Conservation (phyloP, 1,284 basidiomycete species). For the Bondarzewia mesenterica region DNA sequence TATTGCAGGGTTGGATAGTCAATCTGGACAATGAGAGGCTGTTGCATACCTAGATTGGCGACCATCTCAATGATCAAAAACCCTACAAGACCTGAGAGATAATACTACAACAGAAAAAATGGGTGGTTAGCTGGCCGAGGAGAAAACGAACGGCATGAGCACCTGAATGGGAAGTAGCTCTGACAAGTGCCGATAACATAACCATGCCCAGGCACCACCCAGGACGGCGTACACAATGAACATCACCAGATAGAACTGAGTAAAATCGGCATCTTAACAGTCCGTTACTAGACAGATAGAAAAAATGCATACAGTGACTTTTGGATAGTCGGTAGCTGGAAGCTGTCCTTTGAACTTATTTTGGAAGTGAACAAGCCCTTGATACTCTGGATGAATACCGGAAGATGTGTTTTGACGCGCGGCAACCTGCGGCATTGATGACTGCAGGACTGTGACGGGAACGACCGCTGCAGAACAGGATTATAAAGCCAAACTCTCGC, state of each 20-base stretch:
- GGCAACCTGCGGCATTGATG: constrained; percentile 15
- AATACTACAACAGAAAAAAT: constrained; percentile 50
- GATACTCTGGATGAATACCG: constrained; percentile 73
- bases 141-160: too few relatives aligned
- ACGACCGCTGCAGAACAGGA: constrained; percentile 55
- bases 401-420: constrained; percentile 30
- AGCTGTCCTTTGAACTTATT: constrained; percentile 88
- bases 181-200: constrained; percentile 76
- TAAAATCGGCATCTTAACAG: too few relatives aligned
- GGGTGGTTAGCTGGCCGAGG: constrained; percentile 3
- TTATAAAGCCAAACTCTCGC: constrained; percentile 8
- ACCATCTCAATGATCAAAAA: constrained; percentile 93
- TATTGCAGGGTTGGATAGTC: constrained; percentile 1
- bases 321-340: constrained; percentile 94
- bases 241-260: constrained; percentile 83
- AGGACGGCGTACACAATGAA: constrained; percentile 70
- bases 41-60: constrained; percentile 72
- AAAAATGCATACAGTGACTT: constrained; percentile 81
- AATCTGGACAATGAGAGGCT: neutral
- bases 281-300: too few relatives aligned
- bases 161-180: constrained; percentile 86
- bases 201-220: constrained; percentile 72
- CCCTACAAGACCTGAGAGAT: constrained; percentile 86
- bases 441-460: constrained; percentile 62
- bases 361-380: constrained; percentile 77